Percentiles rank a stretch among this genome's conserved stretches.
Conservation (phyloP, 2,329 filamentous ascomycete species). For the Diaporthe vexans region DNA sequence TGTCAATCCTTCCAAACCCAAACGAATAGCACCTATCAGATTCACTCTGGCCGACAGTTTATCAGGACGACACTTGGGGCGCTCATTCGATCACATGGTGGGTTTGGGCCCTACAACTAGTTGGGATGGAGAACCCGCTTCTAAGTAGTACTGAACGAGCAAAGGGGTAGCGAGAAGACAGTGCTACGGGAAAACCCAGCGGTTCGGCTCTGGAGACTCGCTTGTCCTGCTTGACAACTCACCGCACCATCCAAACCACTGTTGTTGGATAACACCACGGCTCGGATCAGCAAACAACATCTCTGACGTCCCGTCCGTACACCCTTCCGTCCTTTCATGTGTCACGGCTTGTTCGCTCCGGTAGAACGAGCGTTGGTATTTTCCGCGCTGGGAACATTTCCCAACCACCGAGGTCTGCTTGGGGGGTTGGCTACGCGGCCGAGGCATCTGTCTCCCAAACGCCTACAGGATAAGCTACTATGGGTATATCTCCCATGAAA, state of each 20-base stretch:
- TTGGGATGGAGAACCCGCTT: rapidly evolving
- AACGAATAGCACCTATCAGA: neutral
- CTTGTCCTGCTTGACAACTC: conserved; percentile 3
- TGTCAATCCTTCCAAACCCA: neutral
- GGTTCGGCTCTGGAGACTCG: neutral
- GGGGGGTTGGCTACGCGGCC: too few species aligned
- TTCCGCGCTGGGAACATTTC: neutral
- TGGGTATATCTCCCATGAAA: too few species aligned
- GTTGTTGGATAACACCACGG: neutral
- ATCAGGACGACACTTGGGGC: rapidly evolving
- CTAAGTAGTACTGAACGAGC: neutral
- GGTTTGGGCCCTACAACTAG: neutral
- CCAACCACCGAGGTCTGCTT: neutral
- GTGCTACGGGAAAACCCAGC: neutral
- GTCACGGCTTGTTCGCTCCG: neutral
- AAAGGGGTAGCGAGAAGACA: neutral
- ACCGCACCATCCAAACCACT: too few species aligned
- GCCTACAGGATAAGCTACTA: too few species aligned
- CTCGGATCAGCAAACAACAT: conserved; percentile 1
- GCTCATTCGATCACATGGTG: neutral
- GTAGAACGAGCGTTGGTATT: neutral
- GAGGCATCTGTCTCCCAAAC: too few species aligned
- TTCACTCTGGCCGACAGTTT: neutral
- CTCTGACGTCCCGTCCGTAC: neutral
- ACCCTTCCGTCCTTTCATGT: neutral